Percentiles rank a stretch among this genome's conserved stretches.
phyloP scores from a whole-genome alignment of 768 basidiomycete genomes.

The Butyriboletus loyo region DNA sequence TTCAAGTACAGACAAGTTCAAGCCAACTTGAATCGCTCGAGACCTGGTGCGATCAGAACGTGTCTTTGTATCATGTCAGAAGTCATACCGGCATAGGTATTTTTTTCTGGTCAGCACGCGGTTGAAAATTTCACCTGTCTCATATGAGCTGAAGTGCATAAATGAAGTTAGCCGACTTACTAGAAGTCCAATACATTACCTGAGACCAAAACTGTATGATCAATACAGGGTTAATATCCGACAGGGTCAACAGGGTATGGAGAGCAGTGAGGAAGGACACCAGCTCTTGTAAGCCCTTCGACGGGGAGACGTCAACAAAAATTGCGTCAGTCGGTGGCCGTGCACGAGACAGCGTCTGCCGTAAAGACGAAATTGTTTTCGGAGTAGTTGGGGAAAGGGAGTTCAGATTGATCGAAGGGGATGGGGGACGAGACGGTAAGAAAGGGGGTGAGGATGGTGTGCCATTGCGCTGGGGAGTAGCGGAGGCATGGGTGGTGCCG shows the following conservation, averaged over 20 bases:
- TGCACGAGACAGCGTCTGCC: conserved; percentile 58
- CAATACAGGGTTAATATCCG: conserved; percentile 87
- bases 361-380: conserved; percentile 61
- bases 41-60: conserved; percentile 42
- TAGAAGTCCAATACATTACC: conserved; percentile 97
- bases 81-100: conserved; percentile 78
- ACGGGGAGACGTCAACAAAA: conserved; percentile 44
- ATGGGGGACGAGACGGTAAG: conserved; percentile 44
- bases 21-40: conserved; percentile 82
- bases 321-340: conserved; percentile 51
- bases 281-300: conserved; percentile 52
- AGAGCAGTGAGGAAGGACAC: conserved; percentile 82
- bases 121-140: conserved; percentile 78
- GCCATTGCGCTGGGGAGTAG: conserved; percentile 33
- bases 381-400: conserved; percentile 45
- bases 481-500: conserved; percentile 24
- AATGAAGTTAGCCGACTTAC: conserved; percentile 45
- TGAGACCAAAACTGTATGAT: conserved; percentile 94
- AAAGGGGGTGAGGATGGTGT: conserved; percentile 50
- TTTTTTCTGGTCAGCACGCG: conserved; percentile 88
- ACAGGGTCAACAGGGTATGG: conserved; percentile 76
- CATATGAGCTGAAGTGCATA: conserved; percentile 7
- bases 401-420: conserved; percentile 48
- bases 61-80: neutral
- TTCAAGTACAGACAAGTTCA: conserved; percentile 83